Evolutionary conservation across 2,329 filamentous ascomycete species (phyloP), one percentile per base, ranked within the genome.

Genomic region (Fusarium sp.): DNA sequence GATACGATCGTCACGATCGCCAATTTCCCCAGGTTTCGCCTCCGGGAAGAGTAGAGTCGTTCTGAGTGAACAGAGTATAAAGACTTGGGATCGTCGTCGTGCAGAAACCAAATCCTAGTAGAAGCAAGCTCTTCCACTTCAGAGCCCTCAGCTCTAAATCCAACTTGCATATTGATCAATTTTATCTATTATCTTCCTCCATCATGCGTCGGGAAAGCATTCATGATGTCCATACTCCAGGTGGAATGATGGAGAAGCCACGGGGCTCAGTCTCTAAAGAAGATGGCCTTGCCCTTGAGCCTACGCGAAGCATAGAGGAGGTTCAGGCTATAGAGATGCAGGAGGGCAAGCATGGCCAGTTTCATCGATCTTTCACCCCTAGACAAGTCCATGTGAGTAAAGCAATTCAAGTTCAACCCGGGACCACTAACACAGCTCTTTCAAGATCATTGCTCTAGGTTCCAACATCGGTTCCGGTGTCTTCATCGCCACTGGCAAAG

Each of bases 331-430:
- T 59, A n/a, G 54, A 51, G n/a, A 30, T 63, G 20, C 40, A 60
- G 28, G 67, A 67, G 33, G 35, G 40, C 15, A 55, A 60, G 11
- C 48, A 68, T 40, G 69, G 70, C 10, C 39, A 65, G 20, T 66
- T 72, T 19, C 70, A 71, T 30, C 58, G 70, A n/a, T 71, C 56
- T 17, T 72, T 72, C 14, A 64, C 58, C 6, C 65, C 65, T 13
- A 55, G 62, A 6, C 68, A 71, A 55, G 63, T 71, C 6, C 68
- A 71, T 24, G 69, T 61, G 65, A 45, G 62, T n/a, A 19, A 4
- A 2, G 17, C 7, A 14, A 30, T 13, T 24, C n/a, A 40, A 17
- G 24, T 17, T 17, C 1, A 17, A 19, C 47, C 26, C 7, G 5
- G 47, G 7, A 35, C 13, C 10, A 40, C 44, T 56, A 26, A 56